Base-by-base conservation (phyloP, 805 yeast species). In the Priceomyces melissophilus region DNA sequence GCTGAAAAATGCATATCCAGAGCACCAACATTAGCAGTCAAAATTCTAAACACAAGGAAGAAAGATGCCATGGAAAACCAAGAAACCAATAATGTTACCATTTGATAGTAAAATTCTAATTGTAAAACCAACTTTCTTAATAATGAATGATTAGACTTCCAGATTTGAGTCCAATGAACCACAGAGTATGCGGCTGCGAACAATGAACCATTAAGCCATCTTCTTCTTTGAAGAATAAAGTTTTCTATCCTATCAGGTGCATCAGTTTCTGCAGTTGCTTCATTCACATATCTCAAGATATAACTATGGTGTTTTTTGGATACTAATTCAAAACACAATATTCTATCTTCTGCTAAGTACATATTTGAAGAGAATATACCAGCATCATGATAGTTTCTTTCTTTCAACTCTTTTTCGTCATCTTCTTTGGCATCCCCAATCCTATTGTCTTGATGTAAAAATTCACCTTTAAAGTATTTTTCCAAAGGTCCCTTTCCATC, bases 161-260 rank as follows among this genome's bases (percentile, higher is more conserved):
- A 91, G 42, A 93, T 85, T 52, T 86, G 85, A 41, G 80, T 75
- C 75, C 90, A 87, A 59, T 90, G 95, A 41, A 86, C 57, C 48
- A 87, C 87, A 2, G 97, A 82, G 60, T 85, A 93, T 40, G 90
- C 71, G 3, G 98, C 98, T 1, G 99, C 98, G 68, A 93, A 93
- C 58, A 93, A 78, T 2, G 99, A 95, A 60, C 99, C 99, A 63
- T 91, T 91, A 46, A 91, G 76, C 99, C 99, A 91, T 72, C 99
- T 82, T 70, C 99, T 84, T 69, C 99, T 83, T 69, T 91, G 99
- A 41, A 93, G 79, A 39, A 91, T 87, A 57, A 93, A 88, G 58
- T 93, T 98, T n/a, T 96, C 84, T 33, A 90, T 75, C n/a, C 76
- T 72, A 56, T 90, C 97, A 6, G 98, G 98, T 38, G 89, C 98